These are phyloP conservation scores for Tylopilus sp. DNA, from an alignment of 1,284 basidiomycete genomes.

Conservation along the genomic window DNA sequence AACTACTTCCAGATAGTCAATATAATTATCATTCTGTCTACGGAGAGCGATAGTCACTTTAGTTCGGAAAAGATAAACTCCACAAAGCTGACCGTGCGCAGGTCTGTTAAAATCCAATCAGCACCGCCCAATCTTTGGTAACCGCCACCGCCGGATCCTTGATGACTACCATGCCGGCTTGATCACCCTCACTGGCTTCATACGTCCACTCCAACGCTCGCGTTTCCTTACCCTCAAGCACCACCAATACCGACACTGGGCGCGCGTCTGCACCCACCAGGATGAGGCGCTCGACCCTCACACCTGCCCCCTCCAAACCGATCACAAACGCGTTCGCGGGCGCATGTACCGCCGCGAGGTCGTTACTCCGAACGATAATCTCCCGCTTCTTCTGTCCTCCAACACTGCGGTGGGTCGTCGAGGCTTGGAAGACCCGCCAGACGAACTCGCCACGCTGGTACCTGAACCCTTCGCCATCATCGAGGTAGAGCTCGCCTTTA, in stretches of 20 bases:
- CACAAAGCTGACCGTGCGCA: no score
- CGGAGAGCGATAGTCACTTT: not conserved
- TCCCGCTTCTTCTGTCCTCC: constrained; percentile 26
- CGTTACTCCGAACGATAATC: constrained; percentile 50
- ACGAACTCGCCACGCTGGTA: constrained; percentile 79
- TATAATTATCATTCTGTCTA: not conserved
- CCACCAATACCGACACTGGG: constrained; percentile 57
- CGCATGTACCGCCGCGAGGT: constrained; percentile 49
- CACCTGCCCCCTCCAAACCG: constrained; percentile 49
- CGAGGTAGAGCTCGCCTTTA: constrained; percentile 86
- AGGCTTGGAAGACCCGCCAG: constrained; percentile 74
- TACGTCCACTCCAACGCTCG: constrained; percentile 40
- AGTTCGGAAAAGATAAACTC: not conserved
- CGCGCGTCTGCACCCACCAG: constrained; percentile 68
- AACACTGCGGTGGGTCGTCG: constrained; percentile 29
- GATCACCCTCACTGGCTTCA: constrained; percentile 45
- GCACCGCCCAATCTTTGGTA: constrained; percentile 68
- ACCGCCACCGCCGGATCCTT: constrained; percentile 77
- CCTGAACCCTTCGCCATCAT: constrained; percentile 87
- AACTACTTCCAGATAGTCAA: not conserved
- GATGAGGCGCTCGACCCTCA: constrained; percentile 78
- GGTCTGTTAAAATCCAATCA: constrained; percentile 30
- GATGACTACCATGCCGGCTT: constrained; percentile 62
- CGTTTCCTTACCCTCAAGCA: constrained; percentile 45
- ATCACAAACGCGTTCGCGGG: constrained; percentile 66